Base-by-base conservation (phyloP, 805 yeast species). In the Middelhovenomyces tepae region DNA sequence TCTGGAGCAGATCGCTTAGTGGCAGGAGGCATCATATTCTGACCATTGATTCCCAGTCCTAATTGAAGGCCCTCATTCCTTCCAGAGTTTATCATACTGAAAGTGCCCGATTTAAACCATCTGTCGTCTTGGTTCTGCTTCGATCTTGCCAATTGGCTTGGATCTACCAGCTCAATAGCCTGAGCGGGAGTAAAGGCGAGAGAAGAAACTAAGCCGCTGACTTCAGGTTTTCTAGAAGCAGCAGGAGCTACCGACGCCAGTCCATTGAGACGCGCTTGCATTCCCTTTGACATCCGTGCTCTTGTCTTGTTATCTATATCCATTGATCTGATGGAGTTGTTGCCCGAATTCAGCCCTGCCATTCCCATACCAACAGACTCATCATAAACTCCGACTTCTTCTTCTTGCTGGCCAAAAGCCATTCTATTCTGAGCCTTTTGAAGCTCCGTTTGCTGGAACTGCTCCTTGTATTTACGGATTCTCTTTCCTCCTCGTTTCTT, bases 401-500 rank as follows among this genome's bases (percentile, higher is more conserved):
- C 73, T 50, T 84, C 95, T 41, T 67, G 64, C 45, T 76, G 69
- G 5, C 94, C 95, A 59, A 89, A 87, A 26, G 68, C 79, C 73
- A 87, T 69, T 48, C 81, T 72, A 52, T 89, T 86, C 48, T 84
- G 94, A 2, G 94, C 80, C 43, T 75, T 78, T 22, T 86, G 75
- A 27, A 82, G 53, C 35, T 86, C 94, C 0, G 94, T 78, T 67
- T 81, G 69, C 47, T 77, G 78, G 57, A 79, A 77, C 49, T 82
- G 75, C 50, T 85, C 82, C 54, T 83, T 85, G 61, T 74, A 69
- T 55, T 85, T 86, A 32, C 94, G 65, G 45, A 80, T 68, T 36
- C 89, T 61, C 43, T 75, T 64, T 1, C 98, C 98, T 1, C 93
- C 96, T 46, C 98, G 65, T 45, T 78, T 82, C 57, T 84, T 83